Percentiles rank a stretch among this genome's conserved stretches.
phyloP scores from a whole-genome alignment of 192 early-diverging fungal genomes.

The Backusella luteola region DNA sequence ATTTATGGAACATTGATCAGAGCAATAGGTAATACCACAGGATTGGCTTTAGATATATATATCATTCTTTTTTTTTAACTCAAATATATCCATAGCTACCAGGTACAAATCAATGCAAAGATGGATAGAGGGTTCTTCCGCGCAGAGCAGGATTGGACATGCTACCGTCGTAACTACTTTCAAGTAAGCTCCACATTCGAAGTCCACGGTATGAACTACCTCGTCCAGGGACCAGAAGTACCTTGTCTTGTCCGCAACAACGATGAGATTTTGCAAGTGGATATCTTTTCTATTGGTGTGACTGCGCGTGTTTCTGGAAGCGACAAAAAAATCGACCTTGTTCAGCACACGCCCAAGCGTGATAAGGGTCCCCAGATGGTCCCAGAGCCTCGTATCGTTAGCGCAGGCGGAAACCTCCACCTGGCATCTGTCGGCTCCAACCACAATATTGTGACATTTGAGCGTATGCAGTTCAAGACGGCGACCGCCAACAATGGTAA shows the following conservation, averaged over 20 bases:
- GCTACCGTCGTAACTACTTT: constrained; percentile 95
- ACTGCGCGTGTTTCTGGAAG: constrained; percentile 65
- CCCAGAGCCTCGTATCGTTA: constrained; percentile 55
- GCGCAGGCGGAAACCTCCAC: constrained; percentile 57
- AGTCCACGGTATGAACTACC: constrained; percentile 23
- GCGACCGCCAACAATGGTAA: constrained; percentile 93
- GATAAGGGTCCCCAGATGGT: constrained; percentile 90
- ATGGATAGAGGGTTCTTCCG: constrained; percentile 88
- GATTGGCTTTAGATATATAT: too few species aligned
- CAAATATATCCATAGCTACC: constrained; percentile 40
- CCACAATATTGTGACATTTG: constrained; percentile 66
- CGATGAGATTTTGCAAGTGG: constrained; percentile 23
- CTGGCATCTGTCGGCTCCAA: constrained; percentile 43
- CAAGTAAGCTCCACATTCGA: constrained; percentile 71
- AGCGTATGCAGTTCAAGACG: constrained; percentile 91
- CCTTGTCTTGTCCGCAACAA: constrained; percentile 66
- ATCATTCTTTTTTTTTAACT: too few species aligned
- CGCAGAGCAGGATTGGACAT: constrained; percentile 82
- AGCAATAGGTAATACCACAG: constrained; percentile 24
- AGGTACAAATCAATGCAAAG: constrained; percentile 61
- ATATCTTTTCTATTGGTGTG: constrained; percentile 75
- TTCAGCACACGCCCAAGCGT: constrained; percentile 89
- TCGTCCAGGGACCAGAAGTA: constrained; percentile 48
- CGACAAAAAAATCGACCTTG: constrained; percentile 73
- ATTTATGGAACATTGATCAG: constrained; percentile 65